Conservation (phyloP, 1,139 yeast genomes). For the Yamadazyma blattariae region DNA sequence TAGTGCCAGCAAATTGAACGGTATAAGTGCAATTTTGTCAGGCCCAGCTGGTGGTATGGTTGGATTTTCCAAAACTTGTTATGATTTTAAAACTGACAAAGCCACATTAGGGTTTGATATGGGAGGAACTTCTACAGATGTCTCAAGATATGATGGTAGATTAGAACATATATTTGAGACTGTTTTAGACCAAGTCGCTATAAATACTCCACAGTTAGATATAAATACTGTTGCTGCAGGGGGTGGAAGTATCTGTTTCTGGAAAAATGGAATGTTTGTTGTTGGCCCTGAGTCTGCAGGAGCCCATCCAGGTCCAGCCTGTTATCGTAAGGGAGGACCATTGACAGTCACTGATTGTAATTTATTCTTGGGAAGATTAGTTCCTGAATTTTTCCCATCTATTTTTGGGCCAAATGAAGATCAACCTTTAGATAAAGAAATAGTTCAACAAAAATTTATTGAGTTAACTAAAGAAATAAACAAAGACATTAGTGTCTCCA, state of each 20-base stretch:
- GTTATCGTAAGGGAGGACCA: conserved; percentile 56
- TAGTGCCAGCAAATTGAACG: conserved; percentile 45
- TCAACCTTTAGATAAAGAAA: conserved; percentile 41
- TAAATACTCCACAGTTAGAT: conserved; percentile 56
- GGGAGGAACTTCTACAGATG: conserved; percentile 64
- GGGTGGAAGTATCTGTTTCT: conserved; percentile 50
- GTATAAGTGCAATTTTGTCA: conserved; percentile 48
- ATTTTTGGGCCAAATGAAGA: conserved; percentile 53
- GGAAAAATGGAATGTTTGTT: conserved; percentile 47
- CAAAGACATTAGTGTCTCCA: conserved; percentile 24
- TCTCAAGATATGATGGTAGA: conserved; percentile 41
- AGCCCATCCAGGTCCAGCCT: conserved; percentile 60
- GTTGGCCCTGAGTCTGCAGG: conserved; percentile 59
- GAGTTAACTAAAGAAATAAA: conserved; percentile 41
- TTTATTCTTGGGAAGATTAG: conserved; percentile 45
- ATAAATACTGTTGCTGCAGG: conserved; percentile 62
- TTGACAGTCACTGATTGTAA: conserved; percentile 56
- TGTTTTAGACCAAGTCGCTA: conserved; percentile 50
- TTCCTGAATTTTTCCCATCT: conserved; percentile 49
- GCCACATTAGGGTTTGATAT: conserved; percentile 56
- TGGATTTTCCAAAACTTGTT: conserved; percentile 52
- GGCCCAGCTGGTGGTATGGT: conserved; percentile 66
- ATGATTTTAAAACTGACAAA: conserved; percentile 33
- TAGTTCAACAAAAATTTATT: conserved; percentile 33
- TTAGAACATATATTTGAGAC: conserved; percentile 51